These are phyloP conservation scores for Crithidia brevicula DNA, from an alignment of 208 protist genomes.

Conservation along the genomic window DNA sequence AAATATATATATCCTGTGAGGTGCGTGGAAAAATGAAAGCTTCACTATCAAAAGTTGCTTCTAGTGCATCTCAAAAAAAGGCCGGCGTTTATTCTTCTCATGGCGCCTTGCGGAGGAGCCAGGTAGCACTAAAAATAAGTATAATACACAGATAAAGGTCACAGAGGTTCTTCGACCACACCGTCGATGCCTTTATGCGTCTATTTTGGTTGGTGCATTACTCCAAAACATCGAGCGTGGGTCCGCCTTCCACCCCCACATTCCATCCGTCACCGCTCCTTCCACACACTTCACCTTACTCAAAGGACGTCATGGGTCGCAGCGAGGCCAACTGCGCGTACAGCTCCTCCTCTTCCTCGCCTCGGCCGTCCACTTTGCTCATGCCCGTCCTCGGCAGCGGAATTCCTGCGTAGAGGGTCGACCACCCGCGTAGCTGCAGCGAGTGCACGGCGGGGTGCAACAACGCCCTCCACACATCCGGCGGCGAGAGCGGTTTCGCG, in stretches of 20 bases:
- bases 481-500: not conserved
- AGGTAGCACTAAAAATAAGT: too few relatives aligned
- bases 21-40: too few relatives aligned
- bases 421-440: slow-evolving; percentile 27
- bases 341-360: not conserved
- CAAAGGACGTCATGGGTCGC: slow-evolving; percentile 45
- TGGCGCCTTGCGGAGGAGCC: too few relatives aligned
- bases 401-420: slow-evolving; percentile 15
- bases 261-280: too few relatives aligned
- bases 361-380: not conserved
- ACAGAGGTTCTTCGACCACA: too few relatives aligned
- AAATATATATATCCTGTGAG: slow-evolving; percentile 20
- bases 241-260: too few relatives aligned
- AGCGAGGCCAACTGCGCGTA: slow-evolving; percentile 8
- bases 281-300: slow-evolving; percentile 22
- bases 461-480: not conserved
- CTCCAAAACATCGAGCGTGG: too few relatives aligned
- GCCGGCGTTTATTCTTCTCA: too few relatives aligned
- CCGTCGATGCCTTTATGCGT: too few relatives aligned
- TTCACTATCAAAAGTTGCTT: too few relatives aligned
- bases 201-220: too few relatives aligned
- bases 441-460: slow-evolving; percentile 14
- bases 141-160: too few relatives aligned
- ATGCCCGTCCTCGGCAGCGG: slow-evolving; percentile 3
- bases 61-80: not conserved